A percentile compares a stretch with the other conserved stretches of the same genome.
Conservation (phyloP, 2,329 filamentous ascomycete genomes). For the Hymenoscyphus occultus region DNA sequence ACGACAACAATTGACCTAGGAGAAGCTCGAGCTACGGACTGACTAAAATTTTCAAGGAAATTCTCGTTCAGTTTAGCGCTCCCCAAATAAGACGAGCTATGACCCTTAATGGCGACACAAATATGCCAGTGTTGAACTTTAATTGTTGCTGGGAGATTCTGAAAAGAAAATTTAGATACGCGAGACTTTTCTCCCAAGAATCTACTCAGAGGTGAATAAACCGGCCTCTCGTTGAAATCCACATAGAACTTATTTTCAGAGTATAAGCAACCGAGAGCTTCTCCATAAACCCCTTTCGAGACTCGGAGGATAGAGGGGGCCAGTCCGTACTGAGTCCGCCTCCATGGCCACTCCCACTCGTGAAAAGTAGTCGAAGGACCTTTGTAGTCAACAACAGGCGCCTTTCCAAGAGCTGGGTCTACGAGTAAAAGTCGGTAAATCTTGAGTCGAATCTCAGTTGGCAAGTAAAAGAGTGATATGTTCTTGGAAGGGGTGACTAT, state of each 20-base stretch:
- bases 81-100: too few relatives aligned
- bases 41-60: not conserved
- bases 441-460: not conserved
- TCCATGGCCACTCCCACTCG: too few relatives aligned
- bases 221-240: not conserved
- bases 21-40: not conserved
- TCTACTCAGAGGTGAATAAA: not conserved
- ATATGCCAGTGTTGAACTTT: not conserved
- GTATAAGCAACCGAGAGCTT: not conserved
- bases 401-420: not conserved
- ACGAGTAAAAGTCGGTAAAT: not conserved
- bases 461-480: not conserved
- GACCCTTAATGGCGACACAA: not conserved
- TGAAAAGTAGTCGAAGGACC: too few relatives aligned
- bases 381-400: not conserved
- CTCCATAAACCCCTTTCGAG: not conserved
- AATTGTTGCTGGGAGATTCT: not conserved
- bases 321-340: not conserved
- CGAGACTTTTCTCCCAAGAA: not conserved
- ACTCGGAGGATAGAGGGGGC: not conserved
- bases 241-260: not conserved
- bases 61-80: too few relatives aligned
- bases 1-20: not conserved
- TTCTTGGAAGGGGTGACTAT: not conserved
- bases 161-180: not conserved